phyloP scores from a whole-genome alignment of 2,329 filamentous ascomycete genomes.

The Pochonia chlamydosporia region DNA sequence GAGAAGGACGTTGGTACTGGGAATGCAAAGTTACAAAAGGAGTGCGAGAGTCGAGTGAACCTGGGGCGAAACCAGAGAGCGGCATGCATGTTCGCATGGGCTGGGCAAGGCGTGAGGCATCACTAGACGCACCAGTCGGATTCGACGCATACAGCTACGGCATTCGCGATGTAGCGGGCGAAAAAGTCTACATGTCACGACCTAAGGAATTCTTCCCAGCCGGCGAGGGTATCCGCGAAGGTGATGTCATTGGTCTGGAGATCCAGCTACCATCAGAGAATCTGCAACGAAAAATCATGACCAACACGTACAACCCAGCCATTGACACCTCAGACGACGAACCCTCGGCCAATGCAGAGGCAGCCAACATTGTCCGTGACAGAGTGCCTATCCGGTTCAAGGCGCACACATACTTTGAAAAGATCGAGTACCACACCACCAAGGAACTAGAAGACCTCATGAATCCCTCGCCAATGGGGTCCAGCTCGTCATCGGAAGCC shows the following conservation, averaged over 20 bases:
- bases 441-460: slow-evolving; percentile 85
- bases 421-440: slow-evolving; percentile 79
- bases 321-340: slow-evolving; percentile 63
- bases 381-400: slow-evolving; percentile 94
- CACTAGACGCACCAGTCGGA: slow-evolving; percentile 75
- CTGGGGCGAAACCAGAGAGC: slow-evolving; percentile 39
- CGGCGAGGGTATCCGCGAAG: slow-evolving; percentile 74
- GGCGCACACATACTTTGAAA: slow-evolving; percentile 88
- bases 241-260: slow-evolving; percentile 90
- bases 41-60: slow-evolving; percentile 38
- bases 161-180: slow-evolving; percentile 80
- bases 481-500: slow-evolving; percentile 41
- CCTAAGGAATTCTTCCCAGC: slow-evolving; percentile 84
- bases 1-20: slow-evolving; percentile 90
- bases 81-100: slow-evolving; percentile 74
- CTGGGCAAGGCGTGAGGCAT: slow-evolving; percentile 76
- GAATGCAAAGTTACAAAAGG: slow-evolving; percentile 87
- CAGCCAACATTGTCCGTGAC: slow-evolving; percentile 83
- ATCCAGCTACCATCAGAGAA: slow-evolving; percentile 82
- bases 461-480: slow-evolving; percentile 54
- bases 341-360: slow-evolving; percentile 46
- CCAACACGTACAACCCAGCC: slow-evolving; percentile 80
- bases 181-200: slow-evolving; percentile 88
- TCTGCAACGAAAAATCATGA: slow-evolving; percentile 82
- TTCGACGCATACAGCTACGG: slow-evolving; percentile 94